phyloP scores from a whole-genome alignment of 495 filamentous ascomycete species.

The Penicillium chermesinum region DNA sequence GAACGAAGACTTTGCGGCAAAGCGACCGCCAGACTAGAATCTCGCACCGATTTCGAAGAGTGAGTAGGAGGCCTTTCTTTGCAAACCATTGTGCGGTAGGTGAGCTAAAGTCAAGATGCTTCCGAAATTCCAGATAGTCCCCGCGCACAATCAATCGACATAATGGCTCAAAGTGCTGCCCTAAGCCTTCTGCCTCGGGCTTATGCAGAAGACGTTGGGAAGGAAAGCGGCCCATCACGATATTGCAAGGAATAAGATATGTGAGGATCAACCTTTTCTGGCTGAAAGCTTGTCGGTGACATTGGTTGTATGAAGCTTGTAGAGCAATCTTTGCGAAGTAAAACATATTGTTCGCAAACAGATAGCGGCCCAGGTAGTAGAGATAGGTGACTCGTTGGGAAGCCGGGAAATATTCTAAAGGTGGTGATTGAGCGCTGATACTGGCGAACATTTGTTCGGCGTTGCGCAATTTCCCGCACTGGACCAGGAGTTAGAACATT shows the following conservation, averaged over 20 bases:
- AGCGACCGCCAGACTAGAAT: slow-evolving; percentile 81
- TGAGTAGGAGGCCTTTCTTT: slow-evolving; percentile 66
- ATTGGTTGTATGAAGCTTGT: slow-evolving; percentile 75
- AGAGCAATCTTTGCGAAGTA: slow-evolving; percentile 66
- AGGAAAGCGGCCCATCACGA: slow-evolving; percentile 83
- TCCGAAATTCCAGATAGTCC: slow-evolving; percentile 70
- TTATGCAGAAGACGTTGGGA: slow-evolving; percentile 56
- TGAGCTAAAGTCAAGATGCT: slow-evolving; percentile 52
- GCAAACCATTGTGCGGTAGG: slow-evolving; percentile 63
- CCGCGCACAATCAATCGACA: slow-evolving; percentile 69
- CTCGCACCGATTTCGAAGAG: slow-evolving; percentile 67
- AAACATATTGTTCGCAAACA: slow-evolving; percentile 77
- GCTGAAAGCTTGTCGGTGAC: slow-evolving; percentile 56
- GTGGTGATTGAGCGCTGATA: slow-evolving; percentile 75
- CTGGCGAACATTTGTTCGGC: slow-evolving; percentile 88
- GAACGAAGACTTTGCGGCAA: slow-evolving; percentile 68
- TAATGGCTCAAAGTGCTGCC: slow-evolving; percentile 67
- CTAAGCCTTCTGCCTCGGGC: slow-evolving; percentile 67
- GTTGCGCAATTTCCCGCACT: slow-evolving; percentile 53
- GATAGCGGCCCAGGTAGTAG: slow-evolving; percentile 89
- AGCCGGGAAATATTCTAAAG: slow-evolving; percentile 73
- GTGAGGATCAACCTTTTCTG: slow-evolving; percentile 78
- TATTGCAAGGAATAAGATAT: slow-evolving; percentile 76
- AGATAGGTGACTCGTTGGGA: slow-evolving; percentile 86
- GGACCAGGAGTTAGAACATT: background rate